Conservation (phyloP, 331 rosid species). For the Spiraea crenata region DNA sequence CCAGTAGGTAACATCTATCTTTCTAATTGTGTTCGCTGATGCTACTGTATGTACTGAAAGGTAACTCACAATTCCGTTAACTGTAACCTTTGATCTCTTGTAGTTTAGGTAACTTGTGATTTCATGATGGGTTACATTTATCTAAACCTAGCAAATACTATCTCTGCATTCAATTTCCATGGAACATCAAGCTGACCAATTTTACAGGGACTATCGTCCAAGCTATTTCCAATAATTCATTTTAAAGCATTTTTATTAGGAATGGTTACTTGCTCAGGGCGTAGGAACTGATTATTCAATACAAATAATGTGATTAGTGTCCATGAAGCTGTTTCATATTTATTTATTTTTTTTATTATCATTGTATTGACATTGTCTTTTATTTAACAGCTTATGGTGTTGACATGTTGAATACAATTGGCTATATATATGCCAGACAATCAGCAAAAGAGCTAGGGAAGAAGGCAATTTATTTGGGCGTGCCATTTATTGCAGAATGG, state of each 20-base stretch:
- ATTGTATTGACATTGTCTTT: conserved; percentile 23
- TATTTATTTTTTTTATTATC: conserved; percentile 2
- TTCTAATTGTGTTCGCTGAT: neutral
- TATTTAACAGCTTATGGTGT: conserved; percentile 81
- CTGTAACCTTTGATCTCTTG: neutral
- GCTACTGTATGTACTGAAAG: neutral
- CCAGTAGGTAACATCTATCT: neutral
- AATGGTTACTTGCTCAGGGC: neutral
- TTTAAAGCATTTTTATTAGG: neutral
- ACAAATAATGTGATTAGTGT: neutral
- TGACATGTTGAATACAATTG: conserved; percentile 93
- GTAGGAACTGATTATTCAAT: conserved; percentile 1
- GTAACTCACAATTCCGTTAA: neutral
- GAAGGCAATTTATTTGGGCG: conserved; percentile 93
- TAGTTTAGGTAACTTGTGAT: neutral
- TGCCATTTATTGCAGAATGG: conserved; percentile 98
- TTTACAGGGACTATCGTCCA: neutral
- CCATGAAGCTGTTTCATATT: conserved; percentile 23
- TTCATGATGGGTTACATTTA: neutral
- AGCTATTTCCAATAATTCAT: neutral
- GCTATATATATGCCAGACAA: conserved; percentile 93
- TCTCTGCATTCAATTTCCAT: neutral
- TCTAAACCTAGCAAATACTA: neutral
- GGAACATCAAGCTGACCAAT: neutral
- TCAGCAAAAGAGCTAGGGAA: conserved; percentile 98